phyloP scores from a whole-genome alignment of 345 rosid genomes.

The Pistacia integerrima region DNA sequence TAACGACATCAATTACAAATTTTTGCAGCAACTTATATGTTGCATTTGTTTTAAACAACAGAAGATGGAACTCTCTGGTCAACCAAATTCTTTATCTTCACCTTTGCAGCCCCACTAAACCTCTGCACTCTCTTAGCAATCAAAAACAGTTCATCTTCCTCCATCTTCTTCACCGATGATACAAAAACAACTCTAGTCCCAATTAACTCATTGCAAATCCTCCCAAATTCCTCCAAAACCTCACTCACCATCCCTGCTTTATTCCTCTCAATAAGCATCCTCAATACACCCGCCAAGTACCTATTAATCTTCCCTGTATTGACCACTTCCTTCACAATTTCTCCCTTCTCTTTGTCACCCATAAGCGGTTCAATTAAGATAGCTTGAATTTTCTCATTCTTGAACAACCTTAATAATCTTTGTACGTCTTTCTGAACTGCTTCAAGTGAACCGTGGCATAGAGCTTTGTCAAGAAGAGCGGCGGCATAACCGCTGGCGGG shows the following conservation, averaged over 20 bases:
- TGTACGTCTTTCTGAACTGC: slow-evolving; percentile 46
- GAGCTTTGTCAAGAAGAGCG: slow-evolving; percentile 66
- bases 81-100: slow-evolving; percentile 35
- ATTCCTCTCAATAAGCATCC: slow-evolving; percentile 50
- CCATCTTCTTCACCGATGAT: slow-evolving; percentile 33
- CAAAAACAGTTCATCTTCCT: slow-evolving; percentile 23
- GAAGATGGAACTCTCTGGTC: slow-evolving; percentile 9
- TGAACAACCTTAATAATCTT: slow-evolving; percentile 37
- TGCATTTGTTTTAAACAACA: not conserved
- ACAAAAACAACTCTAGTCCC: slow-evolving; percentile 26
- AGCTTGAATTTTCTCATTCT: slow-evolving; percentile 22
- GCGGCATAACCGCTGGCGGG: slow-evolving; percentile 75
- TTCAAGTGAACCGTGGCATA: slow-evolving; percentile 45
- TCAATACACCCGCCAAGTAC: slow-evolving; percentile 50
- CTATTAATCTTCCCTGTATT: slow-evolving; percentile 43
- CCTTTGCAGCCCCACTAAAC: slow-evolving; percentile 34
- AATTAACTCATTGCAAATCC: slow-evolving; percentile 49
- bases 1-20: not conserved
- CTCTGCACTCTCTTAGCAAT: slow-evolving; percentile 33
- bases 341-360: slow-evolving; percentile 42
- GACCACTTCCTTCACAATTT: slow-evolving; percentile 40
- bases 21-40: not conserved
- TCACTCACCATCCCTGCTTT: slow-evolving; percentile 46
- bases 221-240: slow-evolving; percentile 64
- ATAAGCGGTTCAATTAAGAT: slow-evolving; percentile 37